phyloP scores from a whole-genome alignment of 495 filamentous ascomycete genomes.

The Podospora sp. region DNA sequence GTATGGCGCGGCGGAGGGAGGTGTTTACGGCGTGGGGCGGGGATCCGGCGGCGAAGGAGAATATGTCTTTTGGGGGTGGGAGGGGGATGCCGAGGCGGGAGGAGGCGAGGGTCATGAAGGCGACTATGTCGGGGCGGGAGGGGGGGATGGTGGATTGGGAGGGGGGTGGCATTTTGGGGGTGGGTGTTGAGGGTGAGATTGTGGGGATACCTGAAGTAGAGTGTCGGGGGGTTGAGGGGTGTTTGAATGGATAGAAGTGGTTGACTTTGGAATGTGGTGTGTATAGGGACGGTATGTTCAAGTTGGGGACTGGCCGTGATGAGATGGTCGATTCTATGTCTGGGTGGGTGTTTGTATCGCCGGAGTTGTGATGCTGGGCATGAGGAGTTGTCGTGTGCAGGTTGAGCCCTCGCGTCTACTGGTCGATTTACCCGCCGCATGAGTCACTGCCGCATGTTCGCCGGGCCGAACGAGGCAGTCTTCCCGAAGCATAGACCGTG shows the following conservation, averaged over 20 bases:
- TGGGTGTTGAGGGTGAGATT: neutral
- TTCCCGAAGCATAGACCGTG: too few relatives aligned
- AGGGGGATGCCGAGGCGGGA: slow-evolving; percentile 26
- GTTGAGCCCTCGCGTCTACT: neutral
- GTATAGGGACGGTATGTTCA: too few relatives aligned
- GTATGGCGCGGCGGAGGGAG: slow-evolving; percentile 29
- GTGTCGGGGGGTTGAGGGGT: too few relatives aligned
- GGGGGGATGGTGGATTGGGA: slow-evolving; percentile 52
- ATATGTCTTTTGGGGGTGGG: slow-evolving; percentile 36
- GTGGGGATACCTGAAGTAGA: too few relatives aligned
- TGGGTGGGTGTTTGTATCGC: too few relatives aligned
- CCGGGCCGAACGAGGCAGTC: neutral
- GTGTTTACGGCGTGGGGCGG: slow-evolving; percentile 5
- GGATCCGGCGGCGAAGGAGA: slow-evolving; percentile 33
- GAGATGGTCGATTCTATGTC: too few relatives aligned
- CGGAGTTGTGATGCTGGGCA: too few relatives aligned
- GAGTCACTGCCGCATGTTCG: neutral
- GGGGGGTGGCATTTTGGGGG: slow-evolving; percentile 31
- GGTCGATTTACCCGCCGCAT: neutral
- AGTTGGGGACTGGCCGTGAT: neutral
- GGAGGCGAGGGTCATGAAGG: slow-evolving; percentile 35
- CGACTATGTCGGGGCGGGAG: slow-evolving; percentile 31
- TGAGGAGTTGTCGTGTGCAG: neutral
- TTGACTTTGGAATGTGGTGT: too few relatives aligned
- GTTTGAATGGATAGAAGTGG: too few relatives aligned